phyloP scores from a whole-genome alignment of 495 filamentous ascomycete genomes.

The Aspergillus asperescens region DNA sequence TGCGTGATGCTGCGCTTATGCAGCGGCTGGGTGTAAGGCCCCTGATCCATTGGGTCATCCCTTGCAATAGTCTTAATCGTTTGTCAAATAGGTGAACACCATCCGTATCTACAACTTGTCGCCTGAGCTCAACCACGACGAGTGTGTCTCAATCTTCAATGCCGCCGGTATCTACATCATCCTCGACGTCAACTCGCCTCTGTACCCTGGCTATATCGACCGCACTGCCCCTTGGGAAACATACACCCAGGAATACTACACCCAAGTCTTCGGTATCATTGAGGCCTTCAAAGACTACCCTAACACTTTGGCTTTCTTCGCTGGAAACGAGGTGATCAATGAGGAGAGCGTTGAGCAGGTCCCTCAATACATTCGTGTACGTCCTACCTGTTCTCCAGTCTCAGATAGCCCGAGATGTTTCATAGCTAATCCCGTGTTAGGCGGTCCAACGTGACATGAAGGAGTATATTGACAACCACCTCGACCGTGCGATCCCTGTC shows the following conservation, averaged over 20 bases:
- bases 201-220: conserved; percentile 69
- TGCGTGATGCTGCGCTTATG: conserved; percentile 89
- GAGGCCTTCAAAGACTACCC: conserved; percentile 93
- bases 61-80: conserved; percentile 3
- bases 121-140: conserved; percentile 77
- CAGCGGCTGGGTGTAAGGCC: conserved; percentile 63
- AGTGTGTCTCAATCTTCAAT: conserved; percentile 90
- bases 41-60: neutral
- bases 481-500: conserved; percentile 66
- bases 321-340: conserved; percentile 92
- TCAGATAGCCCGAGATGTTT: neutral
- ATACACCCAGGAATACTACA: conserved; percentile 72
- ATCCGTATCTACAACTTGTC: conserved; percentile 93
- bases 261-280: conserved; percentile 81
- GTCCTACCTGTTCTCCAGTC: neutral
- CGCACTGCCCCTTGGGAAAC: conserved; percentile 59
- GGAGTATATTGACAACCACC: conserved; percentile 75
- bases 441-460: conserved; percentile 82
- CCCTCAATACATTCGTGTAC: conserved; percentile 41
- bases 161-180: conserved; percentile 69
- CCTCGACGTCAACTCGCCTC: conserved; percentile 86
- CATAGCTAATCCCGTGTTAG: conserved; percentile 14
- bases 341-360: conserved; percentile 42
- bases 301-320: conserved; percentile 87
- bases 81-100: conserved; percentile 60